Evolutionary conservation across 1,284 basidiomycete species (phyloP).

Genomic region (Kalmanozyma brasiliensis): DNA sequence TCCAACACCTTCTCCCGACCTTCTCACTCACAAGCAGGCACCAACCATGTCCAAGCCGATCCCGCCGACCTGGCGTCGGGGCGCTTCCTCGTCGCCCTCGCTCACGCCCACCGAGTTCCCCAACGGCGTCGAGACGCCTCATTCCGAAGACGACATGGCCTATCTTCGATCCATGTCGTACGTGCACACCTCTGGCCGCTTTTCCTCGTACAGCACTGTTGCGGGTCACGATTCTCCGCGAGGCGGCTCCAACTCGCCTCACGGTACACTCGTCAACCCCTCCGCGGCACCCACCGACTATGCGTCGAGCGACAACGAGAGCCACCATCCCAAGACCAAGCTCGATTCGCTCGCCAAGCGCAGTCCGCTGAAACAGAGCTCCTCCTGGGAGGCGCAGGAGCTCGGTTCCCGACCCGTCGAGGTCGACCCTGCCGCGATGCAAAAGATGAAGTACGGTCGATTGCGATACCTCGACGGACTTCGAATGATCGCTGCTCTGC

Average conservation of each 20-base stretch:
- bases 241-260: slow-evolving; percentile 16
- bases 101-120: slow-evolving; percentile 17
- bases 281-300: slow-evolving; percentile 31
- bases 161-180: slow-evolving; percentile 48
- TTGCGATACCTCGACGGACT: slow-evolving; percentile 44
- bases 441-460: slow-evolving; percentile 46
- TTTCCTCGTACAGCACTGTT: slow-evolving; percentile 20
- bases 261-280: slow-evolving; percentile 32
- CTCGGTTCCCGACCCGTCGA: slow-evolving; percentile 2
- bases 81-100: slow-evolving; percentile 14
- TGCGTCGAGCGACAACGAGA: slow-evolving; percentile 22
- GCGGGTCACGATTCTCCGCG: slow-evolving; percentile 19
- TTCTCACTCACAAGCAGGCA: neutral
- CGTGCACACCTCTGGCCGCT: slow-evolving; percentile 37
- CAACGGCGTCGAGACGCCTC: slow-evolving; percentile 28
- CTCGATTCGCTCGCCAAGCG: slow-evolving; percentile 11
- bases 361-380: slow-evolving; percentile 30
- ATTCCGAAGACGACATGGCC: slow-evolving; percentile 37
- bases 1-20: neutral
- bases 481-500: slow-evolving; percentile 36
- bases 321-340: slow-evolving; percentile 21
- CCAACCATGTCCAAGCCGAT: slow-evolving; percentile 32
- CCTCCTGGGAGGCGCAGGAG: slow-evolving; percentile 34
- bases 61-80: slow-evolving; percentile 29
- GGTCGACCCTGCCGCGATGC: slow-evolving; percentile 9